Evolutionary conservation across 108 stramenopile species (phyloP), one percentile per base, ranked within the genome.

Genomic region (Parietichytrium sp.): DNA sequence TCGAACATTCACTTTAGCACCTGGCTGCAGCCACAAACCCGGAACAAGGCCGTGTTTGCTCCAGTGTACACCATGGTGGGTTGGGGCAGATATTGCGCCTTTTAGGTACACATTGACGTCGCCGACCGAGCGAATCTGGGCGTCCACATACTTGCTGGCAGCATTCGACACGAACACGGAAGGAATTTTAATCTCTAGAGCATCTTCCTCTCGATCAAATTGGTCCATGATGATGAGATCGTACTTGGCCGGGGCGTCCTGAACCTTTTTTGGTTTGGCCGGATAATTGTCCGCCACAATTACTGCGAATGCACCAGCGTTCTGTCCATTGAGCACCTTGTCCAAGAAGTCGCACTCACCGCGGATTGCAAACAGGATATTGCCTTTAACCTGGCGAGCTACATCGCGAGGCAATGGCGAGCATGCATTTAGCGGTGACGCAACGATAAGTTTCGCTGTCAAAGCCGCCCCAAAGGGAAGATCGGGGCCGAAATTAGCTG

Each of bases 221-320:
- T 72, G 61, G 2, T 72, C 61, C 61, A 72, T 72, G 42, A 72
- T 72, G 61, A 72, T 42, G 61, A 72, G 61, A 0, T 72, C 61
- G 20, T 10, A 45, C 20, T 20, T 42, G 20, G 36, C 61, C 10
- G 61, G 10, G 38, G 45, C 10, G 61, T 72, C 61, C 20, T 53
- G 52, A 8, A 27, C 27, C 52, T 53, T 53, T 25, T 45, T 45
- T n/a, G 13, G 29, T 1, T 72, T 38, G 61, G 29, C 33, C 42
- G 36, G 38, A 6, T 72, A 45, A n/a, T 72, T 16, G 61, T 72
- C 61, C 6, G 61, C 61, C 10, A 72, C 61, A 10, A 72, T 72
- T n/a, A 72, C 61, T 6, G 61, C 61, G 20, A 72, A 2, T 6
- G 61, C 61, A 23, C 61, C 61, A 0, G 61, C 61, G 10, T 36